These are phyloP conservation scores for Ilyonectria robusta DNA, from an alignment of 2,329 filamentous ascomycete species.

Conservation along the genomic window DNA sequence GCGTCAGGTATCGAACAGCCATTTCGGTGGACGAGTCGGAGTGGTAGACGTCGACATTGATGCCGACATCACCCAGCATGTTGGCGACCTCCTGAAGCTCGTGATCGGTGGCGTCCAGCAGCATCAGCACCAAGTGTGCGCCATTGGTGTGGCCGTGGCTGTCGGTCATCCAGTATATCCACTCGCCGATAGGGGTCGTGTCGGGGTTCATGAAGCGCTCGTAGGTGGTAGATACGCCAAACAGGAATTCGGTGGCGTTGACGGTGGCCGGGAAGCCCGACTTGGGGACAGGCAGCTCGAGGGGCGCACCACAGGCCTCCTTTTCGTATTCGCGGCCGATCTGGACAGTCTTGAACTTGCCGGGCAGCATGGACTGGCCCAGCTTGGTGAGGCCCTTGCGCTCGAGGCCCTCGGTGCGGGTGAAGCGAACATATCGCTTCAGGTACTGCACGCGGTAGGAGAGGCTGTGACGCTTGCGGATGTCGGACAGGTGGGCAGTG, in stretches of 20 bases:
- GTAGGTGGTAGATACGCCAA: slow-evolving; percentile 72
- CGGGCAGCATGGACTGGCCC: slow-evolving; percentile 62
- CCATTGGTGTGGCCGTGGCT: slow-evolving; percentile 69
- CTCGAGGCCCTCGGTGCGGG: slow-evolving; percentile 61
- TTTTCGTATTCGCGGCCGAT: slow-evolving; percentile 58
- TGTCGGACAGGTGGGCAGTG: slow-evolving; percentile 59
- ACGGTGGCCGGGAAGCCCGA: slow-evolving; percentile 66
- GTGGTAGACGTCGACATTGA: slow-evolving; percentile 71
- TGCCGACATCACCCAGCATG: slow-evolving; percentile 62
- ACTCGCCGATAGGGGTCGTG: slow-evolving; percentile 69
- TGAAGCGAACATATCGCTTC: slow-evolving; percentile 68
- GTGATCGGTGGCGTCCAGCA: slow-evolving; percentile 66
- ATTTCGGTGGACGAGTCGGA: slow-evolving; percentile 68
- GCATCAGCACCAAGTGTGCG: slow-evolving; percentile 68
- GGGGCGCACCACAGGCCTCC: slow-evolving; percentile 63
- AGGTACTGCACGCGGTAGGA: slow-evolving; percentile 68
- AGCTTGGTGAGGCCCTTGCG: slow-evolving; percentile 68
- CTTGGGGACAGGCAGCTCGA: slow-evolving; percentile 65
- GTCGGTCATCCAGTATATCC: slow-evolving; percentile 73
- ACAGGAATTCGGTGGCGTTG: slow-evolving; percentile 70
- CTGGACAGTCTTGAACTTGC: slow-evolving; percentile 64
- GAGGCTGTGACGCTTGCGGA: slow-evolving; percentile 64
- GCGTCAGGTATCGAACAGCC: slow-evolving; percentile 70
- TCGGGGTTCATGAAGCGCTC: slow-evolving; percentile 65
- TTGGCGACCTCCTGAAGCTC: slow-evolving; percentile 65